Conservation (phyloP, 306 rosid species). For the Acacia acuminata region DNA sequence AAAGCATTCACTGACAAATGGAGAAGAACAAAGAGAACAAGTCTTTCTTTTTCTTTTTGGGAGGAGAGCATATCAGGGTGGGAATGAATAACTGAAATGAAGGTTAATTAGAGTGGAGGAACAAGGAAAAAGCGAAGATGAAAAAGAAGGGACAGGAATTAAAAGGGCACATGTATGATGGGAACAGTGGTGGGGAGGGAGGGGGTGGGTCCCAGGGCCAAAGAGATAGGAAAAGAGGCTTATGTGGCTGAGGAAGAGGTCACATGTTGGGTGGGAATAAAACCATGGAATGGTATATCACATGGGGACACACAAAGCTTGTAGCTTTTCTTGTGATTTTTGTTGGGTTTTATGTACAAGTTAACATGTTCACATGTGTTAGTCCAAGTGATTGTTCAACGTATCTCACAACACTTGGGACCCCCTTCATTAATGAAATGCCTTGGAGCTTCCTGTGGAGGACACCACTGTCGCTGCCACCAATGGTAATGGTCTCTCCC, state of each 20-base stretch:
- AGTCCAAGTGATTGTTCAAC: neutral
- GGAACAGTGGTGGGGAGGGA: neutral
- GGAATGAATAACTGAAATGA: neutral
- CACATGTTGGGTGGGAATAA: slow-evolving; percentile 70
- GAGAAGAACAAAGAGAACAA: slow-evolving; percentile 26
- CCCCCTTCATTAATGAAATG: slow-evolving; percentile 49
- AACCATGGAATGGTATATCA: slow-evolving; percentile 64
- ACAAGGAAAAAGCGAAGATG: neutral
- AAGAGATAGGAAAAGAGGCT: slow-evolving; percentile 32
- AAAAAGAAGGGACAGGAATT: slow-evolving; percentile 2
- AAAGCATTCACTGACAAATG: slow-evolving; percentile 36
- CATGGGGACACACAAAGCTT: slow-evolving; percentile 47
- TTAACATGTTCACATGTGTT: neutral
- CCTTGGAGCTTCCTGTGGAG: neutral
- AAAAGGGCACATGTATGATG: slow-evolving; percentile 38
- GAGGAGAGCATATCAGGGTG: neutral
- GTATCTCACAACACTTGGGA: slow-evolving; percentile 34
- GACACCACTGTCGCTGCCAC: neutral
- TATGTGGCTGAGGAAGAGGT: slow-evolving; percentile 44
- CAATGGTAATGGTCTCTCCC: neutral
- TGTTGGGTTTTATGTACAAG: neutral
- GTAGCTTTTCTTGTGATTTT: slow-evolving; percentile 28
- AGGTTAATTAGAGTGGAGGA: neutral
- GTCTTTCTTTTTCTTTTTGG: neutral
- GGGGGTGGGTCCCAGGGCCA: slow-evolving; percentile 25